A percentile compares a stretch with the other conserved stretches of the same genome.
phyloP scores from a whole-genome alignment of 2,329 filamentous ascomycete species.

The Sclerotinia subarctica region DNA sequence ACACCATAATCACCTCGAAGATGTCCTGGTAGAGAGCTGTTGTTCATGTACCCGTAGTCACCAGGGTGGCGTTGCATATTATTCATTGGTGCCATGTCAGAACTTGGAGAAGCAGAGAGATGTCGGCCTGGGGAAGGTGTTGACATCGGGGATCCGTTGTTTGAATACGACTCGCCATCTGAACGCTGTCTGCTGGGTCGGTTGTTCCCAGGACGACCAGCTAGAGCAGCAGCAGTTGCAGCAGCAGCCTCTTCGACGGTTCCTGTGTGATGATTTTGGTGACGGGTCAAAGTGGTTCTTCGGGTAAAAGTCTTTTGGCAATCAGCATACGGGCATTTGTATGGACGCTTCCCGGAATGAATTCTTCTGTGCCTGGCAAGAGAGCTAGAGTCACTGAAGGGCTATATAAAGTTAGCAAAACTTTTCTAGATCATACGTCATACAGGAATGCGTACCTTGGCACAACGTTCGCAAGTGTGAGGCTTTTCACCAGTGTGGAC shows the following conservation, averaged over 20 bases:
- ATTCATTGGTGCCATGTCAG: constrained; percentile 68
- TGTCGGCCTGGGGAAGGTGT: constrained; percentile 80
- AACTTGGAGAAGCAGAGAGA: constrained; percentile 74
- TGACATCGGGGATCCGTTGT: constrained; percentile 69
- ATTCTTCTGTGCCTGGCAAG: constrained; percentile 90
- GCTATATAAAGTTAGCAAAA: constrained; percentile 51
- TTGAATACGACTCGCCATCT: constrained; percentile 68
- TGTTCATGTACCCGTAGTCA: constrained; percentile 75
- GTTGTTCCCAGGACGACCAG: constrained; percentile 44
- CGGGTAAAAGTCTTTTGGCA: constrained; percentile 99
- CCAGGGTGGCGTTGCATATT: constrained; percentile 51
- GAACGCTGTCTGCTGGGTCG: constrained; percentile 56
- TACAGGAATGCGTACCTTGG: constrained; percentile 64
- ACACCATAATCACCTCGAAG: constrained; percentile 61
- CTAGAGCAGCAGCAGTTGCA: constrained; percentile 81
- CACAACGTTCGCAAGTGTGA: constrained; percentile 94
- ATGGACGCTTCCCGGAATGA: constrained; percentile 91
- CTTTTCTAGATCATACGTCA: constrained; percentile 19
- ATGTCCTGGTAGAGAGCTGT: constrained; percentile 76
- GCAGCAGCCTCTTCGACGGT: constrained; percentile 91
- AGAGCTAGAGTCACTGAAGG: constrained; percentile 94
- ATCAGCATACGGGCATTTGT: constrained; percentile 95
- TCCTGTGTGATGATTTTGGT: constrained; percentile 93
- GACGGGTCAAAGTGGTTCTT: constrained; percentile 88
- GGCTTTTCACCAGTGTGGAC: constrained; percentile 98